These are phyloP conservation scores for Xylaria curta DNA, from an alignment of 495 filamentous ascomycete species.

Conservation along the genomic window DNA sequence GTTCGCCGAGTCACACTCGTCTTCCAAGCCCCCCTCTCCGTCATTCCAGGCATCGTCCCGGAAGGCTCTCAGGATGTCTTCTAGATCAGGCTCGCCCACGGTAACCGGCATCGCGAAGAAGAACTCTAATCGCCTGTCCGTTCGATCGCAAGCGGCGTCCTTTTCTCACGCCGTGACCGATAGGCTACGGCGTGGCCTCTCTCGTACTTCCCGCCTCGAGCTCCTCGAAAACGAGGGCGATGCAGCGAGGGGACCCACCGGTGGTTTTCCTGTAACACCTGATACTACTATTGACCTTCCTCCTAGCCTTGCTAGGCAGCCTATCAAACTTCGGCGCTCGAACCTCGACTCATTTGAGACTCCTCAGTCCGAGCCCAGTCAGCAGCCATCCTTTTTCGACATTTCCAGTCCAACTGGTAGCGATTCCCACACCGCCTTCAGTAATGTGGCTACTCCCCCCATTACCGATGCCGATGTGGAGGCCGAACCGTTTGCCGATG, in stretches of 20 bases:
- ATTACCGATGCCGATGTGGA: slow-evolving; percentile 62
- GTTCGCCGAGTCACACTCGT: slow-evolving; percentile 30
- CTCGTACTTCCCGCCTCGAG: slow-evolving; percentile 28
- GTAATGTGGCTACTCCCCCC: slow-evolving; percentile 63
- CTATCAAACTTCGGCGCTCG: slow-evolving; percentile 40
- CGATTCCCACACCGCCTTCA: slow-evolving; percentile 55
- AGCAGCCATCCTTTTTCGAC: slow-evolving; percentile 55
- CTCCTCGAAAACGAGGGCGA: slow-evolving; percentile 35
- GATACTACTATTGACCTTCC: slow-evolving; percentile 52
- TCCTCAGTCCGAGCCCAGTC: slow-evolving; percentile 49
- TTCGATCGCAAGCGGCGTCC: slow-evolving; percentile 31
- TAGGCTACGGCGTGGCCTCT: slow-evolving; percentile 47
- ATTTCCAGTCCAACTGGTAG: slow-evolving; percentile 52
- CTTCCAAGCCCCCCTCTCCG: slow-evolving; percentile 29
- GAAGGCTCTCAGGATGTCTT: slow-evolving; percentile 30
- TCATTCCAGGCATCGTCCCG: slow-evolving; percentile 31
- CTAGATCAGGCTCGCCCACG: slow-evolving; percentile 45
- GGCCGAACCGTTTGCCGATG: slow-evolving; percentile 56
- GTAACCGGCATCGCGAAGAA: slow-evolving; percentile 38
- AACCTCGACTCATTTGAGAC: slow-evolving; percentile 44
- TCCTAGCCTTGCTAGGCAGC: slow-evolving; percentile 34
- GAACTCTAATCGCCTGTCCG: slow-evolving; percentile 38
- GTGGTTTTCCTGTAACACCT: slow-evolving; percentile 55
- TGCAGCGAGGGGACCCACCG: slow-evolving; percentile 30
- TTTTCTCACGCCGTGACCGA: slow-evolving; percentile 40